phyloP scores from a whole-genome alignment of 2,329 filamentous ascomycete genomes.

The Bisporella sp. region DNA sequence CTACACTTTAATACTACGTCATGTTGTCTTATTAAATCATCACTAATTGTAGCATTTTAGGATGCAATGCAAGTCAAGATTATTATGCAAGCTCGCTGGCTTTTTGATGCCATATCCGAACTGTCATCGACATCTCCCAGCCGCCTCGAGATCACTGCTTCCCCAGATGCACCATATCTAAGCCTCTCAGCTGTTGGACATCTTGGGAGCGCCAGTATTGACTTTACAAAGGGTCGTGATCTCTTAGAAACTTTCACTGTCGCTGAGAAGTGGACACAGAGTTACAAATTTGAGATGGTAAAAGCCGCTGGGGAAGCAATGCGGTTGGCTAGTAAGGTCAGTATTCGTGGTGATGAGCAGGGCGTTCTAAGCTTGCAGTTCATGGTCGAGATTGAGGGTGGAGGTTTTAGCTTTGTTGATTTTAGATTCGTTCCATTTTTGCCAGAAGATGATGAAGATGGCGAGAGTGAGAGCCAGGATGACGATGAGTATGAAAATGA shows the following conservation, averaged over 20 bases:
- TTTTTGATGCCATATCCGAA: slow-evolving; percentile 67
- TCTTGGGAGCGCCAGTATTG: slow-evolving; percentile 56
- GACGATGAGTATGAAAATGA: slow-evolving; percentile 32
- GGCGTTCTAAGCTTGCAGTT: slow-evolving; percentile 93
- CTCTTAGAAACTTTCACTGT: slow-evolving; percentile 72
- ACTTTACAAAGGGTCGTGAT: slow-evolving; percentile 56
- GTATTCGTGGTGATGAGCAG: slow-evolving; percentile 77
- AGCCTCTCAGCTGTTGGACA: slow-evolving; percentile 61
- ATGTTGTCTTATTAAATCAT: too few species aligned
- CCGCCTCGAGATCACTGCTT: slow-evolving; percentile 61
- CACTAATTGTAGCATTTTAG: neutral
- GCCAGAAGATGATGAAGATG: slow-evolving; percentile 48
- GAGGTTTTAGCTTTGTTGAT: slow-evolving; percentile 67
- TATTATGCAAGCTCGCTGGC: slow-evolving; percentile 76
- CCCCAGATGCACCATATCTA: slow-evolving; percentile 57
- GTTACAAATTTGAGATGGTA: slow-evolving; percentile 82
- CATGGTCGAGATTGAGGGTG: slow-evolving; percentile 80
- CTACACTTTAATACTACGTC: too few species aligned
- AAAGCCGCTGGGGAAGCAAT: slow-evolving; percentile 87
- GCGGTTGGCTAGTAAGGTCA: slow-evolving; percentile 87
- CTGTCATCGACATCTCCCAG: slow-evolving; percentile 57
- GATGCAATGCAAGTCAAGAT: slow-evolving; percentile 80
- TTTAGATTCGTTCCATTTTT: slow-evolving; percentile 75
- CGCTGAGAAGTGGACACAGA: slow-evolving; percentile 52
- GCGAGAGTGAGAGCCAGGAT: slow-evolving; percentile 35